Conservation (phyloP, 164 flowering plant species). For the Magnolia officinalis region DNA sequence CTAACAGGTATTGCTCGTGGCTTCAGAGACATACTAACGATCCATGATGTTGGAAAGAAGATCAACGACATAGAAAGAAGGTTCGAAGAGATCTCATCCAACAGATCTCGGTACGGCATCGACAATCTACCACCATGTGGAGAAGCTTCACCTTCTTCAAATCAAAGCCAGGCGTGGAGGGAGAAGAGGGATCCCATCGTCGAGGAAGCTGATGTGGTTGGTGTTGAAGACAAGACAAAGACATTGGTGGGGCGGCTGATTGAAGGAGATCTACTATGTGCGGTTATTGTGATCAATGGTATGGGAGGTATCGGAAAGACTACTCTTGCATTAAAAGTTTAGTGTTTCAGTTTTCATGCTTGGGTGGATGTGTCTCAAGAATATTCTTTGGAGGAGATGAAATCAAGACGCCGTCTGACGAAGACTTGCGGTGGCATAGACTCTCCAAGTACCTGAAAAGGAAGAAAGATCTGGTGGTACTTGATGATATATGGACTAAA, state of each 20-base stretch:
- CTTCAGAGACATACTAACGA: not conserved
- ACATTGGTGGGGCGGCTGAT: not conserved
- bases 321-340: conserved; percentile 39
- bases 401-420: conserved; percentile 32
- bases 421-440: conserved; percentile 28
- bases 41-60: not conserved
- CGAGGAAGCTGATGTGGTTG: conserved; percentile 3
- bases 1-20: too few relatives aligned
- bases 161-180: not conserved
- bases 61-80: not conserved
- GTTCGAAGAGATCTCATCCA: not conserved
- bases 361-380: conserved; percentile 51
- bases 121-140: not conserved
- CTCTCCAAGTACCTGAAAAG: conserved; percentile 30
- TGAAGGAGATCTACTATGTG: conserved; percentile 6
- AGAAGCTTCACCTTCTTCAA: not conserved
- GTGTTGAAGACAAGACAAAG: not conserved
- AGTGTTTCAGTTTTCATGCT: conserved; percentile 30
- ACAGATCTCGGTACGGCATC: not conserved
- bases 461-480: conserved; percentile 41
- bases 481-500: conserved; percentile 51
- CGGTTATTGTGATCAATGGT: conserved; percentile 41
- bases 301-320: conserved; percentile 62
- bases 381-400: not conserved
- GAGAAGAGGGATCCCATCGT: not conserved